Evolutionary conservation across 495 filamentous ascomycete species (phyloP).

Genomic region (Darksidea phi): DNA sequence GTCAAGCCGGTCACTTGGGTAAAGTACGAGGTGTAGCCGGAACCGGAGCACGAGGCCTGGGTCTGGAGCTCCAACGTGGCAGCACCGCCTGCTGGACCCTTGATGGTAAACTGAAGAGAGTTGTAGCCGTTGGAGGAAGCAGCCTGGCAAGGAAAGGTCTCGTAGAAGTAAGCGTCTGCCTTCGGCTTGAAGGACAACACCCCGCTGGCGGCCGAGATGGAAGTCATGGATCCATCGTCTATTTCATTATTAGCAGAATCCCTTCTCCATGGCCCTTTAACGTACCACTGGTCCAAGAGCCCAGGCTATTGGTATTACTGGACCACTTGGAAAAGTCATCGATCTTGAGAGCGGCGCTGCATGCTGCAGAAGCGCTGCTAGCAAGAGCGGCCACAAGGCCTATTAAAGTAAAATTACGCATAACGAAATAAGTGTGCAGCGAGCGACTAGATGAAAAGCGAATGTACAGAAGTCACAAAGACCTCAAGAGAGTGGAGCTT

Average conservation of each 20-base stretch:
- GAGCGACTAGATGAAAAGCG: slow-evolving; percentile 29
- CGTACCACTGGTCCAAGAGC: slow-evolving; percentile 54
- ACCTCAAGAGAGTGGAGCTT: slow-evolving; percentile 4
- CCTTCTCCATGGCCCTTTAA: slow-evolving; percentile 4
- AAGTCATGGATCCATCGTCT: slow-evolving; percentile 59
- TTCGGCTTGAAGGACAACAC: slow-evolving; percentile 55
- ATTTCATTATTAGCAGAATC: neutral
- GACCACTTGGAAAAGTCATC: slow-evolving; percentile 59
- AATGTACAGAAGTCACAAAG: slow-evolving; percentile 30
- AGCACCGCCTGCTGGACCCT: slow-evolving; percentile 52
- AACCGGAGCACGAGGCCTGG: slow-evolving; percentile 45
- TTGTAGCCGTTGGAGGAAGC: slow-evolving; percentile 50
- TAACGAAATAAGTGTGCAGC: slow-evolving; percentile 11
- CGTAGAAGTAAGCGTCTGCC: slow-evolving; percentile 55
- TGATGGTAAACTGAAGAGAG: slow-evolving; percentile 55
- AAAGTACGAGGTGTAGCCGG: slow-evolving; percentile 51
- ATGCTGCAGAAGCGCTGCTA: slow-evolving; percentile 42
- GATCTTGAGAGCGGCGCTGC: slow-evolving; percentile 53
- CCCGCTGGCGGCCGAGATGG: slow-evolving; percentile 48
- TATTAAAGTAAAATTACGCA: slow-evolving; percentile 28
- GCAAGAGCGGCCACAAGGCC: slow-evolving; percentile 27
- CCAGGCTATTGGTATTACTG: slow-evolving; percentile 51
- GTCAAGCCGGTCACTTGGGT: slow-evolving; percentile 51
- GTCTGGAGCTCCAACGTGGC: slow-evolving; percentile 58
- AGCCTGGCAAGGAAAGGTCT: slow-evolving; percentile 53